Conservation (phyloP, 495 filamentous ascomycete species). For the Chlorociboria aeruginascens region DNA sequence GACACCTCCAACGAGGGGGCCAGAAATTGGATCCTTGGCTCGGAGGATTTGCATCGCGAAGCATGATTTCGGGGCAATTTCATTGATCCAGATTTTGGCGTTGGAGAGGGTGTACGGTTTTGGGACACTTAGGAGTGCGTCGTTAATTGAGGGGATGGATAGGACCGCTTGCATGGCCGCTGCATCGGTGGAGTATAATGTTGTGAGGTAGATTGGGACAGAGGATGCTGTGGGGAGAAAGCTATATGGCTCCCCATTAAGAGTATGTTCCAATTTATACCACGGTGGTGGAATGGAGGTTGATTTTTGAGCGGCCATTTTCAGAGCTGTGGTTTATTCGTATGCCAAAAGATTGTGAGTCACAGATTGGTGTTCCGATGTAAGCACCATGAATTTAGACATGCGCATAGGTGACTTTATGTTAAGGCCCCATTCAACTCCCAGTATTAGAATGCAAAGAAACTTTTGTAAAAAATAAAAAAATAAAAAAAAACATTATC, state of each 20-base stretch:
- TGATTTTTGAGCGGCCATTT: too few species aligned
- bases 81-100: slow-evolving; percentile 8
- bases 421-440: too few species aligned
- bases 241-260: slow-evolving; percentile 3
- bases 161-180: not conserved
- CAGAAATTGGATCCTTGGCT: not conserved
- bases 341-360: too few species aligned
- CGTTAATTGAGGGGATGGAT: not conserved
- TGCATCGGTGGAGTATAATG: not conserved
- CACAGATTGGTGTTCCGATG: too few species aligned
- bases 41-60: slow-evolving; percentile 2
- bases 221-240: not conserved
- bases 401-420: too few species aligned
- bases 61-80: not conserved
- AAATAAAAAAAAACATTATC: too few species aligned
- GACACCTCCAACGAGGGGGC: not conserved
- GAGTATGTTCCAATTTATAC: not conserved
- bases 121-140: not conserved
- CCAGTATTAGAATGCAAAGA: too few species aligned
- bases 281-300: too few species aligned
- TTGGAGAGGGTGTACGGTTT: slow-evolving; percentile 6
- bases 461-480: too few species aligned
- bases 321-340: too few species aligned
- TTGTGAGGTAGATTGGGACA: slow-evolving; percentile 3
- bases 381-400: too few species aligned